Evolutionary conservation across 495 filamentous ascomycete genomes (phyloP).

Genomic region (Xylaria curta): DNA sequence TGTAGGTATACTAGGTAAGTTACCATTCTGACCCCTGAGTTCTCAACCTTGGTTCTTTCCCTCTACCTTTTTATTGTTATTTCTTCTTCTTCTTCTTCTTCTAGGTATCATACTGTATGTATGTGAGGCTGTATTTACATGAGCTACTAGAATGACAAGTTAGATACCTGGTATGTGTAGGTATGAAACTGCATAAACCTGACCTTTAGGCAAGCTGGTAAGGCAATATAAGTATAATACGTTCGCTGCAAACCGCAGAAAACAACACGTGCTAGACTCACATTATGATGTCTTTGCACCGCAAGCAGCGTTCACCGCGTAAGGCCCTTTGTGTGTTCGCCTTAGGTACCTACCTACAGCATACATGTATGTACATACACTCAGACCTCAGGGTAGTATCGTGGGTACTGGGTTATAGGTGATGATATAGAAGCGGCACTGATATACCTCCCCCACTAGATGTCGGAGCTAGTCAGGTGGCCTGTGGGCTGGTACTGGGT

Average conservation of each 20-base stretch:
- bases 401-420: not conserved
- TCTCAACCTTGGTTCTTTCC: not conserved
- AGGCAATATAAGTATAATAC: no score
- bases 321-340: slow-evolving; percentile 9
- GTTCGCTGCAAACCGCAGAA: slow-evolving; percentile 15
- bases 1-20: not conserved
- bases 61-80: not conserved
- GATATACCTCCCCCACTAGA: not conserved
- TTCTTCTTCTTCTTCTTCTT: no score
- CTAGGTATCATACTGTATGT: not conserved
- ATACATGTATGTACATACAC: not conserved
- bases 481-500: slow-evolving; percentile 3
- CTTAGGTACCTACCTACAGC: not conserved
- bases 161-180: not conserved
- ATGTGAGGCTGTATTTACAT: not conserved
- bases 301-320: slow-evolving; percentile 15
- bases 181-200: not conserved
- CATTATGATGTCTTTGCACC: not conserved
- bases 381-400: not conserved
- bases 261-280: slow-evolving; percentile 2
- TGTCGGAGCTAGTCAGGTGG: slow-evolving; percentile 1
- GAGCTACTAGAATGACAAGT: not conserved
- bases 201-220: not conserved
- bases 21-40: slow-evolving; percentile 1
- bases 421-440: not conserved